Conservation (phyloP, 2,329 filamentous ascomycete species). For the Ophiostoma ulmi region DNA sequence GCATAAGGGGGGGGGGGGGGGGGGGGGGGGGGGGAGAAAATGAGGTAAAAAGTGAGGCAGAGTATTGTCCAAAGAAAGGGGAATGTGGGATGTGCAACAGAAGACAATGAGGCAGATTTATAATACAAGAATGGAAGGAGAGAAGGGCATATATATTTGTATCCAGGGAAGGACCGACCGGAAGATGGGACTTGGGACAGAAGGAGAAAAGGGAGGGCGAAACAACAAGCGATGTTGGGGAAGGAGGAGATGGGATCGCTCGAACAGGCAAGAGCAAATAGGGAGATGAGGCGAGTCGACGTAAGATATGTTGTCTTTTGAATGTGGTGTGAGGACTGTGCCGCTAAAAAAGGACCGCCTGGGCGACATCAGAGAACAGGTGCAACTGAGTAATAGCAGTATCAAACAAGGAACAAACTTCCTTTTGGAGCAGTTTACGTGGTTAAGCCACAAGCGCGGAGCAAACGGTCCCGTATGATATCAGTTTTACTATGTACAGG, state of each 20-base stretch:
- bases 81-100: background rate
- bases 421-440: background rate
- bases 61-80: background rate
- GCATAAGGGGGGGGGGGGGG: background rate
- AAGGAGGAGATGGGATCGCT: background rate
- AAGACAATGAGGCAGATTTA: background rate
- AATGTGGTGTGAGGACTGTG: background rate
- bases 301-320: background rate
- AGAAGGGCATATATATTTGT: background rate
- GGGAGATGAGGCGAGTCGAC: constrained; percentile 6
- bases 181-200: background rate
- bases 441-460: background rate
- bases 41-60: background rate
- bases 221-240: background rate
- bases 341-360: constrained; percentile 17
- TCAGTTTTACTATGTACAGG: background rate
- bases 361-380: background rate
- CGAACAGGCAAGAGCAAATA: background rate
- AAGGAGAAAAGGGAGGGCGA: background rate
- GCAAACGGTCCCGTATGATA: constrained; percentile 3
- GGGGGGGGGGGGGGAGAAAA: background rate
- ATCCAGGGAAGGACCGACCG: background rate
- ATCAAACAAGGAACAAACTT: background rate
- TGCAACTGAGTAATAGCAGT: background rate
- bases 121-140: background rate